Base-by-base conservation (phyloP, 148 eudicot genomes). In the Selenicereus undatus region DNA sequence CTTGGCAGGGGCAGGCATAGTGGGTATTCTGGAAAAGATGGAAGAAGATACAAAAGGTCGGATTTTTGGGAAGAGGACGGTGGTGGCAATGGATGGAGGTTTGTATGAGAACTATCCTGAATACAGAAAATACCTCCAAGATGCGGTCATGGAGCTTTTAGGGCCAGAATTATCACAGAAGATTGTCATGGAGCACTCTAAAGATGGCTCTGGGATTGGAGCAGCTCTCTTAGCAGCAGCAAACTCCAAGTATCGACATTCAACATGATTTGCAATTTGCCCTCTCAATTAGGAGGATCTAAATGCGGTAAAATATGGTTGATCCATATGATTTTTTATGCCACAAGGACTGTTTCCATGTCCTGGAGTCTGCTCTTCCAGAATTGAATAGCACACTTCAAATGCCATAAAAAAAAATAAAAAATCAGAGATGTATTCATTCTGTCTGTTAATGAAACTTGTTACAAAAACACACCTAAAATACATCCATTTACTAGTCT, bases 51-150 rank as follows among this genome's bases (percentile, higher is more conserved):
- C 87, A 8, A 87, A 88, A 81, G 95, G 93, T 48, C 54, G 82
- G 8, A 69, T 90, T 0, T 90, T 81, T 20, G 88, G 93, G 7
- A 92, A 91, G 76, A 86, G 92, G 64, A 90, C 91, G 1, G 94
- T 94, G 5, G 94, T 93, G 80, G 95, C 98, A n/a, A 87, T 93
- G 91, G 95, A 93, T 62, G 98, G 96, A 77, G 94, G 96, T 71
- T 81, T 94, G 78, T 92, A 92, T 56, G 98, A 91, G 84, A 86
- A 93, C 50, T 87, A 91, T 84, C 88, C 91, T 3, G 91, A 91
- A 76, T 90, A 89, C 85, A 88, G 94, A 82, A 83, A 24, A 14
- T 92, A 90, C 85, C 88, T 91, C 69, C 83, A 84, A 77, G 88
- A 88, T 36, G 91, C 94, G 29, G 93, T 93, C 62, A 77, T 51